A percentile compares a stretch with the other conserved stretches of the same genome.
phyloP scores from a whole-genome alignment of 441 rosid species.

The Sinapis alba region DNA sequence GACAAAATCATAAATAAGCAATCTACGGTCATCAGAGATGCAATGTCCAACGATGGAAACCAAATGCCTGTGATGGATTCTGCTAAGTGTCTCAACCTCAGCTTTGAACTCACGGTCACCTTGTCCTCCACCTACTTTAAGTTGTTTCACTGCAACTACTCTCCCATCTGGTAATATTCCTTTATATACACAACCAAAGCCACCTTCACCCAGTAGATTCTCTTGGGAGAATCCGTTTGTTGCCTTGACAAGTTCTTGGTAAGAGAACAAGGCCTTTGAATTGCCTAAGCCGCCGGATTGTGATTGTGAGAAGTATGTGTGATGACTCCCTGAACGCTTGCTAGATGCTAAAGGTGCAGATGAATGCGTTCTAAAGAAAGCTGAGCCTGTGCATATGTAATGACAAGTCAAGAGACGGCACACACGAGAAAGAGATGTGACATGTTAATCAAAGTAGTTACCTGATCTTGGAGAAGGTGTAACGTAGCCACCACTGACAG shows the following conservation, averaged over 20 bases:
- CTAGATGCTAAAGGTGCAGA: constrained; percentile 58
- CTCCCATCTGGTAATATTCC: constrained; percentile 69
- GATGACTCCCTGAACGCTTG: constrained; percentile 55
- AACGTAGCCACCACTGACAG: constrained; percentile 53
- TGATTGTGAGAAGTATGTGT: constrained; percentile 47
- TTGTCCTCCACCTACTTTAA: constrained; percentile 77
- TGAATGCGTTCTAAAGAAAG: constrained; percentile 49
- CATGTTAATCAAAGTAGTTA: constrained; percentile 34
- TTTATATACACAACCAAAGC: constrained; percentile 88
- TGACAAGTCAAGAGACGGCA: not conserved
- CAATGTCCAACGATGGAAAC: constrained; percentile 91
- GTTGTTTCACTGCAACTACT: constrained; percentile 85
- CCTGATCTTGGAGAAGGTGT: constrained; percentile 75
- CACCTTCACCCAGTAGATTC: constrained; percentile 87
- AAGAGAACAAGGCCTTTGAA: constrained; percentile 68
- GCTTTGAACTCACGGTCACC: constrained; percentile 90
- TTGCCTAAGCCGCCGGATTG: constrained; percentile 57
- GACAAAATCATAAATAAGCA: constrained; percentile 82
- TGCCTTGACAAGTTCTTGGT: constrained; percentile 67
- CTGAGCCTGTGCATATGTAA: constrained; percentile 47
- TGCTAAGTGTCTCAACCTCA: constrained; percentile 82
- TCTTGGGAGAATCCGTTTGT: constrained; percentile 68
- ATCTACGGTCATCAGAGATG: constrained; percentile 63
- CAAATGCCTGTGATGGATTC: constrained; percentile 88
- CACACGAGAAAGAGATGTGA: not conserved